Conservation (phyloP, 805 yeast species). For the Hanseniaspora nectarophila region DNA sequence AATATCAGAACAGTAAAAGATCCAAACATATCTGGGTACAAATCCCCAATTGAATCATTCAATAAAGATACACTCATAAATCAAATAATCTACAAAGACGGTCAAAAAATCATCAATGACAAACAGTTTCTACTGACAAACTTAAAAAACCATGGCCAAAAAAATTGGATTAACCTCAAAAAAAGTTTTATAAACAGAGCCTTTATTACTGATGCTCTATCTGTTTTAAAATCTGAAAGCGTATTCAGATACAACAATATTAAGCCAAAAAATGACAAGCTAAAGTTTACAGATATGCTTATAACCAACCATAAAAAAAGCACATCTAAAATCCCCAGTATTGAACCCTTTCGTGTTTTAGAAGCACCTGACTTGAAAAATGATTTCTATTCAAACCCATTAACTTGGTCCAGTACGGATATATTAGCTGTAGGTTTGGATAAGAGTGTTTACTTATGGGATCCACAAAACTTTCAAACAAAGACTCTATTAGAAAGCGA, state of each 20-base stretch:
- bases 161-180: conserved; percentile 9
- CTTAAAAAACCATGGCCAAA: conserved; percentile 8
- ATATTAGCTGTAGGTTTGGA: conserved; percentile 59
- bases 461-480: conserved; percentile 35
- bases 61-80: not conserved
- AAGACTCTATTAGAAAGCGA: conserved; percentile 32
- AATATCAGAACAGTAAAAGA: not conserved
- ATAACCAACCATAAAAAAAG: conserved; percentile 4
- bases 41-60: not conserved
- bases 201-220: not conserved
- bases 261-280: not conserved
- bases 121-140: not conserved
- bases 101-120: not conserved
- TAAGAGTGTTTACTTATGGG: conserved; percentile 50
- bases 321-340: not conserved
- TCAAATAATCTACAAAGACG: not conserved
- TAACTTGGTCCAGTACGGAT: conserved; percentile 55
- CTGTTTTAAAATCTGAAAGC: not conserved
- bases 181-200: not conserved
- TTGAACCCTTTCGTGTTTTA: conserved; percentile 37
- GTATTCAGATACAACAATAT: not conserved
- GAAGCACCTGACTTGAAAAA: conserved; percentile 63
- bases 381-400: conserved; percentile 65
- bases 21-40: not conserved
- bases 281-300: not conserved